These are phyloP conservation scores for Ottelia alismoides DNA, from an alignment of 106 monocot species.

Conservation along the genomic window DNA sequence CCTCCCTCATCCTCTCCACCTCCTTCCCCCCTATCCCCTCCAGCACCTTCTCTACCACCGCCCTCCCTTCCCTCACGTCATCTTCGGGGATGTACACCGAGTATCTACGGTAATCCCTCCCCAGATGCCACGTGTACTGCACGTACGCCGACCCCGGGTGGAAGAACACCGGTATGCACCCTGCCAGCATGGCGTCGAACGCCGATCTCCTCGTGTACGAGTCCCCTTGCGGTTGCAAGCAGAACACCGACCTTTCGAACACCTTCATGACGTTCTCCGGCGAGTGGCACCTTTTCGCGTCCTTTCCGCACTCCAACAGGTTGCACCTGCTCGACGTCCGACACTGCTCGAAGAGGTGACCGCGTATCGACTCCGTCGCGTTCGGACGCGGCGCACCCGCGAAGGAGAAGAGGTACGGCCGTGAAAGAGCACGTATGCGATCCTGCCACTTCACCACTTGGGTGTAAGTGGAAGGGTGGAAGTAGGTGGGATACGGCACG, in stretches of 20 bases:
- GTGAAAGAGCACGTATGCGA: too few species aligned
- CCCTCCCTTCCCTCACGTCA: conserved; percentile 34
- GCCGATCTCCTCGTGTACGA: neutral
- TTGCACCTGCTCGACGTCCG: neutral
- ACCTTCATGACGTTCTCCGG: too few species aligned
- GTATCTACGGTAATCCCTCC: conserved; percentile 21
- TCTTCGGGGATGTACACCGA: conserved; percentile 50
- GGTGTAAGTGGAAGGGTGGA: neutral
- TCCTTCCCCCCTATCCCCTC: conserved; percentile 8
- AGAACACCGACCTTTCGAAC: neutral
- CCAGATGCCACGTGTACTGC: conserved; percentile 50
- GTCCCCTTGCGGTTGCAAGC: neutral
- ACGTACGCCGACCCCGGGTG: conserved; percentile 42
- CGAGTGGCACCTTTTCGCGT: too few species aligned
- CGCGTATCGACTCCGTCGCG: neutral
- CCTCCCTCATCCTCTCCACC: conserved; percentile 39
- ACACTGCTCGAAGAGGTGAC: neutral
- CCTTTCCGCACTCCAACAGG: neutral
- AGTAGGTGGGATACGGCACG: neutral
- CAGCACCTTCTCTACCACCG: conserved; percentile 29
- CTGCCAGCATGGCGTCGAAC: neutral
- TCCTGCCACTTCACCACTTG: neutral
- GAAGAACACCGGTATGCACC: conserved; percentile 17
- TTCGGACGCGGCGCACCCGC: neutral
- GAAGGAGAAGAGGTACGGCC: neutral